Base-by-base conservation (phyloP, 495 filamentous ascomycete species). In the Mytilinidion resinicola region DNA sequence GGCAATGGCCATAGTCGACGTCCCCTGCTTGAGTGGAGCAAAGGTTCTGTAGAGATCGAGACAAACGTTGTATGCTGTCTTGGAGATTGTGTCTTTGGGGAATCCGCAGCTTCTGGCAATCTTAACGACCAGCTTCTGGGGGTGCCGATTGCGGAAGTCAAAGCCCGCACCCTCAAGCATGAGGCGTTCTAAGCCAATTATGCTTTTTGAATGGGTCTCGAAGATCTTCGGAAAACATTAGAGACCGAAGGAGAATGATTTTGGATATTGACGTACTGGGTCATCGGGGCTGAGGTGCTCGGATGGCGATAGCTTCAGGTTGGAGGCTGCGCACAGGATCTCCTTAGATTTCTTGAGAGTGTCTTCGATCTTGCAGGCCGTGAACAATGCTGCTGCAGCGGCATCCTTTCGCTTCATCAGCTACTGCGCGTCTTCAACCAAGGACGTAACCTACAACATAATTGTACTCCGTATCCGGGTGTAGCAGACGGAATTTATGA, bases 351-450 rank as follows among this genome's bases (percentile, higher is more conserved):
- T 97, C 74, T 98, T 97, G 47, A 97, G 77, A 1, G 93, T 97
- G 69, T 98, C 93, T 67, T 98, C 93, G 44, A 92, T 90, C 72
- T 98, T 98, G 80, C 92, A 96, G 37, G 91, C 91, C 15, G 87
- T 85, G 65, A 97, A 92, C 34, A 98, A 77, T 33, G 89, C 84
- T 11, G 93, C 91, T 0, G 91, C 82, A 3, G 91, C 89, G 4
- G 90, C 90, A 69, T 97, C 93, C 81, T 86, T 51, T 41, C 3
- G 48, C 36, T 20, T 20, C 43, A 15, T 67, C 41, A 62, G 38
- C 25, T 3, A 30, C 25, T 30, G 20, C 20, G 30, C 12, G 47
- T 9, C 8, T 46, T 46, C 7, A 46, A 33, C 12, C 15, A 55
- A 25, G 14, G 37, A 37, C 38, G 36, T 43, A 20, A 54, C 62